Evolutionary conservation across 257 asterid species (phyloP).

Genomic region (Galeopsis tetrahit): DNA sequence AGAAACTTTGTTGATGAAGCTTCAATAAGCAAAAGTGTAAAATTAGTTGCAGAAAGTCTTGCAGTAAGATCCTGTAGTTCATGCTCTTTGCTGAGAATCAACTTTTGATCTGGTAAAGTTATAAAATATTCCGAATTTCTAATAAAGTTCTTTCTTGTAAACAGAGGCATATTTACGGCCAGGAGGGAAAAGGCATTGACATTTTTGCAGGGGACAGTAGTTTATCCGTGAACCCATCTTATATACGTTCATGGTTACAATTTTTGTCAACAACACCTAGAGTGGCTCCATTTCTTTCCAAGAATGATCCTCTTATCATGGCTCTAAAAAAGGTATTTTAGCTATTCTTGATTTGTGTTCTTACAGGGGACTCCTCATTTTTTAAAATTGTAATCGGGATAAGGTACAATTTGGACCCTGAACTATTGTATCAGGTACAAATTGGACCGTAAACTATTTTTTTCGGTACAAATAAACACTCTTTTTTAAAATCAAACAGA

Average conservation of each 20-base stretch:
- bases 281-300: constrained; percentile 78
- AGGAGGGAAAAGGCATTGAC: constrained; percentile 58
- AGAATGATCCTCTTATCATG: constrained; percentile 70
- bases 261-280: constrained; percentile 86
- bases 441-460: no score
- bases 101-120: constrained; percentile 1
- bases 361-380: not conserved
- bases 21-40: constrained; percentile 69
- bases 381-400: not conserved
- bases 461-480: no score
- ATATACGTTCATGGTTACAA: constrained; percentile 80
- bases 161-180: constrained; percentile 84
- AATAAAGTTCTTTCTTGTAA: constrained; percentile 22
- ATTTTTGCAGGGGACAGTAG: constrained; percentile 85
- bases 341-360: constrained; percentile 23
- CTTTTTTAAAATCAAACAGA: no score
- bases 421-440: no score
- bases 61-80: constrained; percentile 65
- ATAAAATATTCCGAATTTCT: constrained; percentile 21
- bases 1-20: constrained; percentile 68
- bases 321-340: constrained; percentile 76
- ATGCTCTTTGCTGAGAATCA: not conserved
- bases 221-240: constrained; percentile 81
- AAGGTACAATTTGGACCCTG: no score
- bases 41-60: constrained; percentile 90